Conservation (phyloP, 2,329 filamentous ascomycete genomes). For the Chaetomium globosum region DNA sequence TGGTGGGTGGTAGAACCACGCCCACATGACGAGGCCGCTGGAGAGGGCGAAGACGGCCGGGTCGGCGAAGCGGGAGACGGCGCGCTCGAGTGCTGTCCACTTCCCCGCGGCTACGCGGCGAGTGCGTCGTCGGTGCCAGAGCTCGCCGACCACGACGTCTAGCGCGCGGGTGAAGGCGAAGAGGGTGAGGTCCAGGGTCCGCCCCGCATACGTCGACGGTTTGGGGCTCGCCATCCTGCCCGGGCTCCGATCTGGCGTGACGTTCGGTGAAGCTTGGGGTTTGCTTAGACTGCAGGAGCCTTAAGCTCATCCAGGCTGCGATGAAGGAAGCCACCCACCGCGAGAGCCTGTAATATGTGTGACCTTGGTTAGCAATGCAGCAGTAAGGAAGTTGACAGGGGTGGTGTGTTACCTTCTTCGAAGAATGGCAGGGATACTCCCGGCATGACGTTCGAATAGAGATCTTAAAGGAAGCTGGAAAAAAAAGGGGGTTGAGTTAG, state of each 20-base stretch:
- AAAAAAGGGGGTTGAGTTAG: slow-evolving; percentile 6
- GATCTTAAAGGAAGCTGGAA: slow-evolving; percentile 41
- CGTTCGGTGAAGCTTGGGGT: slow-evolving; percentile 50
- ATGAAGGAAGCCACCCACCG: slow-evolving; percentile 62
- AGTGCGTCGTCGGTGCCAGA: slow-evolving; percentile 59
- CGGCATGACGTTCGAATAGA: slow-evolving; percentile 37
- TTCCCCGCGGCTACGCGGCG: slow-evolving; percentile 49
- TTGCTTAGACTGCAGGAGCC: slow-evolving; percentile 60
- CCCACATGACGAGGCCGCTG: slow-evolving; percentile 80
- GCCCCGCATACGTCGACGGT: slow-evolving; percentile 58
- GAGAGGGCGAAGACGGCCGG: slow-evolving; percentile 72
- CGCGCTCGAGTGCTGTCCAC: slow-evolving; percentile 54
- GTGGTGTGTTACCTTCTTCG: slow-evolving; percentile 42
- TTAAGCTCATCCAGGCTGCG: slow-evolving; percentile 60
- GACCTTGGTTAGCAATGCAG: slow-evolving; percentile 13
- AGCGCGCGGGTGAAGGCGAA: slow-evolving; percentile 73
- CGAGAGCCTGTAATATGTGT: slow-evolving; percentile 49
- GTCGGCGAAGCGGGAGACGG: slow-evolving; percentile 57
- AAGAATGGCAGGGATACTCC: slow-evolving; percentile 36
- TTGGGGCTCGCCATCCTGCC: slow-evolving; percentile 33
- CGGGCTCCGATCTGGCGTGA: slow-evolving; percentile 39
- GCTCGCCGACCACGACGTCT: slow-evolving; percentile 68
- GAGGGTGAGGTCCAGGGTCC: slow-evolving; percentile 80
- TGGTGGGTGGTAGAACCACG: slow-evolving; percentile 78
- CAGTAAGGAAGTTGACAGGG: background rate